phyloP scores from a whole-genome alignment of 768 basidiomycete genomes.

The Termitomyces eurrhizus region DNA sequence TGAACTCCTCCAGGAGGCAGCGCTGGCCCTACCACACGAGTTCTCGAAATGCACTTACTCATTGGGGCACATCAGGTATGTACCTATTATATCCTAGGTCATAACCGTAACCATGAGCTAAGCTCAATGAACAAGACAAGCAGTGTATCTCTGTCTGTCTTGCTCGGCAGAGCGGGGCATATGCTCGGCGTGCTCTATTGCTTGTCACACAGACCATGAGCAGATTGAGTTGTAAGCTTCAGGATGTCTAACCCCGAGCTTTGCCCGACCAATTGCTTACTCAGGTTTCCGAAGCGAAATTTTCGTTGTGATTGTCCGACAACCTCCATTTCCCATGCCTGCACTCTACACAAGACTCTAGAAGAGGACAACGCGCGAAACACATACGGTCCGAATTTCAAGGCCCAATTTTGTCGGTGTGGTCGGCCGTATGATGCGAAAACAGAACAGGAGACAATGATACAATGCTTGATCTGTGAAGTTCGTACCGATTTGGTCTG shows the following conservation, averaged over 20 bases:
- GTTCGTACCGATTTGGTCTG: constrained; percentile 37
- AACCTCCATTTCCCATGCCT: constrained; percentile 49
- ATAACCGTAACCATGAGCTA: constrained; percentile 7
- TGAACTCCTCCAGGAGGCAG: constrained; percentile 46
- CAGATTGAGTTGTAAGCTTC: constrained; percentile 67
- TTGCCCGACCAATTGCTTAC: constrained; percentile 6
- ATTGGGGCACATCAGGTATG: constrained; percentile 50
- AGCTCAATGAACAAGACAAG: constrained; percentile 45
- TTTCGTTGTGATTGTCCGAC: constrained; percentile 90
- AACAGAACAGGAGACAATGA: constrained; percentile 80
- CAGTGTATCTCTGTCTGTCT: constrained; percentile 77
- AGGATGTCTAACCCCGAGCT: neutral
- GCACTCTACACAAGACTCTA: constrained; percentile 52
- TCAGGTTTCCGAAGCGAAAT: constrained; percentile 72
- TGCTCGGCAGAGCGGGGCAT: constrained; percentile 67
- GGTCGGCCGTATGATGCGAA: constrained; percentile 65
- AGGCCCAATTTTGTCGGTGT: constrained; percentile 71
- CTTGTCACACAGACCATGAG: constrained; percentile 84
- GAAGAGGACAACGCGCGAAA: constrained; percentile 61
- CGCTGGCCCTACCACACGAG: constrained; percentile 57
- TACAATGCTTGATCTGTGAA: constrained; percentile 84
- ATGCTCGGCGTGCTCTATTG: constrained; percentile 81
- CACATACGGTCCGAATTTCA: constrained; percentile 72
- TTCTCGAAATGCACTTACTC: constrained; percentile 65
- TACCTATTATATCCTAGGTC: neutral